phyloP scores from a whole-genome alignment of 768 basidiomycete species.

The Termitomyces sp. region DNA sequence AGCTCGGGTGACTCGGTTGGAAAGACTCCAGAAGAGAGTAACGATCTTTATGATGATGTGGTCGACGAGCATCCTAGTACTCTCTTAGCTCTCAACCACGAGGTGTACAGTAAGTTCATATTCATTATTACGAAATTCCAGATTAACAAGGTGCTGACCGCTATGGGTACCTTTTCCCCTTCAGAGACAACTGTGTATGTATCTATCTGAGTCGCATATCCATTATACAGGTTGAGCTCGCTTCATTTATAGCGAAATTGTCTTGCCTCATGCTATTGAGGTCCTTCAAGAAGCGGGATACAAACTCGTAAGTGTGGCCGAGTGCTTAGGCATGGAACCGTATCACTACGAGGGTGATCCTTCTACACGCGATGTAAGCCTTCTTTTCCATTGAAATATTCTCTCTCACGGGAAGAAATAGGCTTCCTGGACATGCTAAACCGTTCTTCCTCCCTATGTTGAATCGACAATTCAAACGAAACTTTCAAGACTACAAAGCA shows the following conservation, averaged over 20 bases:
- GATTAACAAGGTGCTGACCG: background rate
- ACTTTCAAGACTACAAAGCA: background rate
- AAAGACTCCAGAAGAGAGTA: slow-evolving; percentile 23
- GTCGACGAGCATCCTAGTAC: slow-evolving; percentile 23
- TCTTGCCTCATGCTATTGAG: slow-evolving; percentile 33
- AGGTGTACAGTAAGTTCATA: slow-evolving; percentile 20
- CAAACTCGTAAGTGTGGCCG: slow-evolving; percentile 34
- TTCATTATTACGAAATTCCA: background rate
- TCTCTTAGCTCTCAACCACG: slow-evolving; percentile 36
- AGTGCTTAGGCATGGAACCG: slow-evolving; percentile 31
- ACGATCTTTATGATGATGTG: slow-evolving; percentile 23
- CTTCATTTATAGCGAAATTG: slow-evolving; percentile 17
- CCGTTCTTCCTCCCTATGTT: background rate
- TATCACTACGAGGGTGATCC: slow-evolving; percentile 29
- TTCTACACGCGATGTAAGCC: slow-evolving; percentile 25
- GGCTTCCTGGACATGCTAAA: background rate
- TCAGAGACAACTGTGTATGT: slow-evolving; percentile 21
- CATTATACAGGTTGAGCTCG: background rate
- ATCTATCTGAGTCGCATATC: background rate
- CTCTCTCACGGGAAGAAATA: background rate
- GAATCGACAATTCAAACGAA: background rate
- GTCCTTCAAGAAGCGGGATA: slow-evolving; percentile 34
- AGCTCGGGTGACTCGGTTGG: slow-evolving; percentile 37
- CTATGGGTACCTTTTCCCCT: background rate
- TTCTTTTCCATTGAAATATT: background rate